These are phyloP conservation scores for Globisporangium paroecandrum DNA, from an alignment of 352 stramenopile species.

Conservation along the genomic window DNA sequence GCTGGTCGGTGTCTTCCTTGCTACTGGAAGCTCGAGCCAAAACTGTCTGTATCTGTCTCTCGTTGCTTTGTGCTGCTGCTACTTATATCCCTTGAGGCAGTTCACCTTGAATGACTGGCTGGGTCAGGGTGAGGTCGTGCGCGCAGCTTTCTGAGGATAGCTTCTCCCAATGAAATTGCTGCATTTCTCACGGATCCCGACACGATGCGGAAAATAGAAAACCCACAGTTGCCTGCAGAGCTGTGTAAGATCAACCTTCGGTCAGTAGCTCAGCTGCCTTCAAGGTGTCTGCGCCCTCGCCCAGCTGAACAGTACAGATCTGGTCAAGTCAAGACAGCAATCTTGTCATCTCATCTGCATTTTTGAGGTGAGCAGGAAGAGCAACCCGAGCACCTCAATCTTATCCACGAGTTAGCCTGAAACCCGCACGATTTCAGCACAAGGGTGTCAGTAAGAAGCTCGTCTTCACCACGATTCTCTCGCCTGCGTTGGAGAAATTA, in stretches of 20 bases:
- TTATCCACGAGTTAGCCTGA: neutral
- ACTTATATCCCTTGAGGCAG: neutral
- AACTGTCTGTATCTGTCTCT: neutral
- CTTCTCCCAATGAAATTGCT: constrained; percentile 5
- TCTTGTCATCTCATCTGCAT: constrained; percentile 1
- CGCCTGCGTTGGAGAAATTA: neutral
- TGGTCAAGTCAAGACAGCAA: neutral
- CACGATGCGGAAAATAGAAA: neutral
- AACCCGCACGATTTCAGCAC: neutral
- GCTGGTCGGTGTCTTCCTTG: neutral
- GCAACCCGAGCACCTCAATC: neutral
- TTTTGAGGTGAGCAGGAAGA: neutral
- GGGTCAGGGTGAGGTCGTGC: neutral
- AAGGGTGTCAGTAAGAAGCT: neutral
- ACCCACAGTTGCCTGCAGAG: neutral
- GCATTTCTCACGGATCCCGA: neutral
- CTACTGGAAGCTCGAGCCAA: constrained; percentile 1
- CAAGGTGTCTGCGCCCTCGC: neutral
- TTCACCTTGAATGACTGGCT: neutral
- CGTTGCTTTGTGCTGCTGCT: neutral
- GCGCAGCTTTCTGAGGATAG: constrained; percentile 3
- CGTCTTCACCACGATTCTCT: neutral
- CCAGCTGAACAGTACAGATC: neutral
- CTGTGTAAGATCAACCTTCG: neutral
- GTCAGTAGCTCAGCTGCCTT: neutral